Evolutionary conservation across 768 basidiomycete species (phyloP).

Genomic region (Boletales sp.): DNA sequence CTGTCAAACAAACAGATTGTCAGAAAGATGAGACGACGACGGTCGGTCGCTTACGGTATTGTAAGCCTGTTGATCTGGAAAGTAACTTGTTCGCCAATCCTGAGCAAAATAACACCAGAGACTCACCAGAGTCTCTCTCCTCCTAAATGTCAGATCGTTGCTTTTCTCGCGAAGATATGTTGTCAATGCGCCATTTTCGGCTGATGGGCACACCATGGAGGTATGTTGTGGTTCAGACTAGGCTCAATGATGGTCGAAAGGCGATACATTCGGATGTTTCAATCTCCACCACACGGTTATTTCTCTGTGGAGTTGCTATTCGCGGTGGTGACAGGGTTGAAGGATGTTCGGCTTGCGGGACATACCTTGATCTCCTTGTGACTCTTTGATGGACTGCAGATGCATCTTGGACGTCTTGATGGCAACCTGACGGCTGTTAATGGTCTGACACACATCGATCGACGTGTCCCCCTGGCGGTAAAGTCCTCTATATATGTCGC

Average conservation of each 20-base stretch:
- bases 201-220: conserved; percentile 1
- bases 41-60: background rate
- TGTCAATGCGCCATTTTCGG: background rate
- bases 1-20: background rate
- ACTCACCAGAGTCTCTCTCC: background rate
- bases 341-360: background rate
- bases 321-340: background rate
- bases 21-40: background rate
- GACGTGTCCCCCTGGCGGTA: background rate
- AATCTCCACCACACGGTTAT: background rate
- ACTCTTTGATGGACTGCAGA: background rate
- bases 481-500: too few species aligned
- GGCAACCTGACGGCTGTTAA: background rate
- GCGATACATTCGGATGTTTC: background rate
- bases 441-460: background rate
- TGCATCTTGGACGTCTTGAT: background rate
- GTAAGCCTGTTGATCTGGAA: background rate
- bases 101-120: background rate
- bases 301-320: background rate
- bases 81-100: background rate
- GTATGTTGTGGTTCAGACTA: background rate
- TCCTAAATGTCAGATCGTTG: background rate
- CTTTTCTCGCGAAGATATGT: background rate
- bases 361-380: background rate
- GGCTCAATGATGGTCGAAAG: background rate